Evolutionary conservation across 257 asterid species (phyloP).

Genomic region (Lycium ferocissimum): DNA sequence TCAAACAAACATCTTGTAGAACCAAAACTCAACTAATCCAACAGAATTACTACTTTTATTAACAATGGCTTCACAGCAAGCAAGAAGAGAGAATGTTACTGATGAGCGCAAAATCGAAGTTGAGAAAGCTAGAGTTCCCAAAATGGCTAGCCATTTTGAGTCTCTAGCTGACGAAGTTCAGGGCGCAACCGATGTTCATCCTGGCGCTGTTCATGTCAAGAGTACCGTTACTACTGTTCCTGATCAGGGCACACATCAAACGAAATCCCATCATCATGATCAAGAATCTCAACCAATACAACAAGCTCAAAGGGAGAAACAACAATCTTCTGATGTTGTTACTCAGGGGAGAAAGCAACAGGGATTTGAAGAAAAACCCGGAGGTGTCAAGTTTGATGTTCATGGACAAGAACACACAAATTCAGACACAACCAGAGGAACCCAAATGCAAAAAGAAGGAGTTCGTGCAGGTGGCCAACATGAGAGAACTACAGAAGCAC

Average conservation of each 20-base stretch:
- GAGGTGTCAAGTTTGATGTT: constrained; percentile 36
- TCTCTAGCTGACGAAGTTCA: constrained; percentile 47
- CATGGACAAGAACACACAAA: constrained; percentile 3
- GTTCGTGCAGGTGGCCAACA: background rate
- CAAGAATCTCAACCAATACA: background rate
- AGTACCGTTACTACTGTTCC: background rate
- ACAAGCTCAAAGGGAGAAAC: background rate
- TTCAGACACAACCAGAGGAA: background rate
- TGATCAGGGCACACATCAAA: background rate
- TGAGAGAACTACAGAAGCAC: no score
- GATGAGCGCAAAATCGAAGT: constrained; percentile 43
- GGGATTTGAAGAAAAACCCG: constrained; percentile 34
- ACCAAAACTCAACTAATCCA: background rate
- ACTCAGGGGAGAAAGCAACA: background rate
- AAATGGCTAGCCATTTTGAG: constrained; percentile 61
- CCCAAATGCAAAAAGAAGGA: background rate
- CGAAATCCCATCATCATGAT: constrained; percentile 14
- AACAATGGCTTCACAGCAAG: constrained; percentile 57
- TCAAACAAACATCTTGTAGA: background rate
- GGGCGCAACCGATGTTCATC: constrained; percentile 7
- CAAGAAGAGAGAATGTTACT: constrained; percentile 47
- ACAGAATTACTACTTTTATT: background rate
- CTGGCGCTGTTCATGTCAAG: background rate
- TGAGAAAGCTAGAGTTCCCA: constrained; percentile 62
- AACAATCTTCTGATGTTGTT: background rate